Evolutionary conservation across 148 eudicot species (phyloP).

Genomic region (Rhododendron ovatum): DNA sequence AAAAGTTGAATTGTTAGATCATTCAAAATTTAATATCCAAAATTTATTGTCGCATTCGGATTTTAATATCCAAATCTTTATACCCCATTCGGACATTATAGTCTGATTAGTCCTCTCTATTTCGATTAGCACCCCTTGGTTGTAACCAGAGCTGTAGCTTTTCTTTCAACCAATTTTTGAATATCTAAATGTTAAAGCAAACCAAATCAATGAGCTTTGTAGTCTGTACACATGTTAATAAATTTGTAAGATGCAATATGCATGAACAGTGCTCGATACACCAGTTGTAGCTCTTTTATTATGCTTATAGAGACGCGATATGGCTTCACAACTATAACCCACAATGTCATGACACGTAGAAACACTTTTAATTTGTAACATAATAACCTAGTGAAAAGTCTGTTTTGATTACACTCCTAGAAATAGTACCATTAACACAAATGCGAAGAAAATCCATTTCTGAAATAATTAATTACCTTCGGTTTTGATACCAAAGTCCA

Average conservation of each 20-base stretch:
- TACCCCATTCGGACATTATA: too few relatives aligned
- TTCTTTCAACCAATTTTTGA: too few relatives aligned
- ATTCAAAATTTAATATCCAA: too few relatives aligned
- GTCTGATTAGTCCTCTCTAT: too few relatives aligned
- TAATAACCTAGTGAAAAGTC: background rate
- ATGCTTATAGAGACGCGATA: background rate
- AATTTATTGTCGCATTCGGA: too few relatives aligned
- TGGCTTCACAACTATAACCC: background rate
- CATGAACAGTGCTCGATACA: background rate
- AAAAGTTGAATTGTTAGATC: too few relatives aligned
- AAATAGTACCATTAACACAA: background rate
- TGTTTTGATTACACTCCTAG: background rate
- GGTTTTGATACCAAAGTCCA: background rate
- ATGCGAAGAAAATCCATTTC: background rate
- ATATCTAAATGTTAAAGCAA: background rate
- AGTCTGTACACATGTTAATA: background rate
- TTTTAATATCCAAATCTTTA: too few relatives aligned
- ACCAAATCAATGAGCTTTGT: background rate
- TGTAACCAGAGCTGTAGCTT: too few relatives aligned
- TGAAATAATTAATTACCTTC: background rate
- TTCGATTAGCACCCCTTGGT: too few relatives aligned
- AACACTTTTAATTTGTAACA: background rate
- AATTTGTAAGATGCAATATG: background rate
- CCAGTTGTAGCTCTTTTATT: background rate
- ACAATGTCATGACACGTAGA: background rate